Conservation (phyloP, 2,329 filamentous ascomycete species). For the Penicillium paneum region DNA sequence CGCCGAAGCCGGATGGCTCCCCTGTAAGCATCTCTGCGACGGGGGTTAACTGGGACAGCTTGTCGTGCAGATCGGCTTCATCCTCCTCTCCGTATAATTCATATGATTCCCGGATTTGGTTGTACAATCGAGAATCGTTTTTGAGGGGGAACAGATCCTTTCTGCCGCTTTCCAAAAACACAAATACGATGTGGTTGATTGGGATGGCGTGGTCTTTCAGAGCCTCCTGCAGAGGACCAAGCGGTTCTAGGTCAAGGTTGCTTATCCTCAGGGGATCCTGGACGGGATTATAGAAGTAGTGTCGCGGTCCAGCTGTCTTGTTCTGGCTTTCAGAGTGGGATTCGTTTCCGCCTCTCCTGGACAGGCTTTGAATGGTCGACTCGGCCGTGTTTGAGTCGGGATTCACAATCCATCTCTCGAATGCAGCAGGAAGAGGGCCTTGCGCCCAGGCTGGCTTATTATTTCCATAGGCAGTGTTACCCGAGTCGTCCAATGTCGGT, state of each 20-base stretch:
- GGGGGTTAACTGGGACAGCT: slow-evolving; percentile 25
- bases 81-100: slow-evolving; percentile 9
- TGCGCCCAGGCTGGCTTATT: slow-evolving; percentile 24
- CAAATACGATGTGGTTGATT: slow-evolving; percentile 30
- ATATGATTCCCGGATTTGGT: slow-evolving; percentile 24
- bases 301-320: not conserved
- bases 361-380: not conserved
- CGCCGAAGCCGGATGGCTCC: slow-evolving; percentile 20
- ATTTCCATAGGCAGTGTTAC: slow-evolving; percentile 7
- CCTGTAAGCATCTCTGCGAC: slow-evolving; percentile 32
- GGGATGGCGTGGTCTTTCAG: slow-evolving; percentile 23
- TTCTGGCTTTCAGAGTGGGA: not conserved
- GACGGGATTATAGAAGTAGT: slow-evolving; percentile 27
- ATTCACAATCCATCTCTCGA: slow-evolving; percentile 24
- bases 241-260: slow-evolving; percentile 26
- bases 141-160: slow-evolving; percentile 32
- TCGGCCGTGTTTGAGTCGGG: not conserved
- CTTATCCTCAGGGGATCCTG: slow-evolving; percentile 30
- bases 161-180: slow-evolving; percentile 31
- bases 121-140: slow-evolving; percentile 26
- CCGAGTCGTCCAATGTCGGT: slow-evolving; percentile 17
- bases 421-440: slow-evolving; percentile 25
- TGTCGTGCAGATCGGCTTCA: slow-evolving; percentile 18
- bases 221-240: slow-evolving; percentile 23
- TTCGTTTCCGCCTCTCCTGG: not conserved